Base-by-base conservation (phyloP, 352 stramenopile genomes). In the Saprolegnia diclina region DNA sequence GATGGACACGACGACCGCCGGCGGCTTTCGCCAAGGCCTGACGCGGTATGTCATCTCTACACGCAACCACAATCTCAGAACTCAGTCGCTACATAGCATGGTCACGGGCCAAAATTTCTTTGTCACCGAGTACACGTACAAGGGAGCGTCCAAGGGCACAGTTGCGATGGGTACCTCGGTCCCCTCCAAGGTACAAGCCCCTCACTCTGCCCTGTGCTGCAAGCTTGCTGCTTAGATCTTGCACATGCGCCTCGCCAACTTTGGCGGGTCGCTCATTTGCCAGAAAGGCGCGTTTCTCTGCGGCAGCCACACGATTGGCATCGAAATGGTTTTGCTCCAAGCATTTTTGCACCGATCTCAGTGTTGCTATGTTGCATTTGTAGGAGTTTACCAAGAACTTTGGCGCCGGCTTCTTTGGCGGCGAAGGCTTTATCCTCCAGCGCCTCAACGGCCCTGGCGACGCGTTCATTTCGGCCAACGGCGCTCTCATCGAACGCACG, bases 401-500 rank as follows among this genome's bases (percentile, higher is more conserved):
- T 73, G 87, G 81, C 13, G 77, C 91, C 5, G 94, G 94, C 0
- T 97, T 98, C 70, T 98, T 98, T 78, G 92, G 94, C 26, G 92
- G 94, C 11, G 89, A 98, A 84, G 94, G 92, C 5, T 98, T 98
- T 73, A 93, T 98, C 38, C 71, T 98, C 35, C 92, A 98, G 81
- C 80, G 87, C 4, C 73, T 98, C n/a, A 92, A 85, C 1, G 92
- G 91, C 5, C 76, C 80, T 10, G 94, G 92, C 6, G 92, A 98
- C 65, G 92, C 94, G 0, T 88, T 98, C 56, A 80, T 98, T 26
- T 94, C 95, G 53, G 94, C 87, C 6, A 95, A 87, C 35, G 94
- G 94, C 13, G 77, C 90, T 7, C 71, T 98, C 16, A 97, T 97
- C 45, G 73, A 85, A 63, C 88, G 88, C 56, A 86, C 96, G 48